Evolutionary conservation across 2,329 filamentous ascomycete genomes (phyloP).

Genomic region (Xylaria sp.): DNA sequence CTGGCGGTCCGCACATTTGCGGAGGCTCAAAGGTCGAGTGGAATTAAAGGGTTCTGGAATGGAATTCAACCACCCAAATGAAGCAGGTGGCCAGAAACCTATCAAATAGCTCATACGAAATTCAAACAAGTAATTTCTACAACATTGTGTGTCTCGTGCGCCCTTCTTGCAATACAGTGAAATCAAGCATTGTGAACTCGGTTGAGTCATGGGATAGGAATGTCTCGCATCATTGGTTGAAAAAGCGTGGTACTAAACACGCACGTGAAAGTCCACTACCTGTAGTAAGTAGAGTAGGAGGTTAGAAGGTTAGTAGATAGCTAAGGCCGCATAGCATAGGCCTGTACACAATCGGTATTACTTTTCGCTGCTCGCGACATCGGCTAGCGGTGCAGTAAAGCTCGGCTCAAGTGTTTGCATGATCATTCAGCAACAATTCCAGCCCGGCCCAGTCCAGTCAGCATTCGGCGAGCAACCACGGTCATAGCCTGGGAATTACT

Average conservation of each 20-base stretch:
- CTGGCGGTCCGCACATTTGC: conserved; percentile 41
- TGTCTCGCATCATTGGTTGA: conserved; percentile 24
- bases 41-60: conserved; percentile 36
- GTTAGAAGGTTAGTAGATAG: conserved; percentile 2
- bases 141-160: conserved; percentile 25
- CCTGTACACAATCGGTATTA: background rate
- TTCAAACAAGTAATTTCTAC: conserved; percentile 34
- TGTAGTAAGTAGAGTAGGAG: conserved; percentile 10
- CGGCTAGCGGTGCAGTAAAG: conserved; percentile 21
- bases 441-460: conserved; percentile 22
- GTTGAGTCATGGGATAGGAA: conserved; percentile 22
- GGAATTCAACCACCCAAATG: conserved; percentile 27
- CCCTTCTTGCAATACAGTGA: conserved; percentile 2
- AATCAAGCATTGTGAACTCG: conserved; percentile 9
- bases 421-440: conserved; percentile 20
- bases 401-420: conserved; percentile 13
- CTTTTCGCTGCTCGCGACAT: conserved; percentile 32
- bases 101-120: conserved; percentile 31
- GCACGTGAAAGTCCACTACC: conserved; percentile 15
- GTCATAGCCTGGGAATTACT: background rate
- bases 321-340: background rate
- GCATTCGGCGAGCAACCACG: conserved; percentile 9
- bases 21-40: conserved; percentile 47
- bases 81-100: conserved; percentile 32
- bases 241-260: background rate